Evolutionary conservation across 768 basidiomycete species (phyloP).

Genomic region (Tulasnella sp.): DNA sequence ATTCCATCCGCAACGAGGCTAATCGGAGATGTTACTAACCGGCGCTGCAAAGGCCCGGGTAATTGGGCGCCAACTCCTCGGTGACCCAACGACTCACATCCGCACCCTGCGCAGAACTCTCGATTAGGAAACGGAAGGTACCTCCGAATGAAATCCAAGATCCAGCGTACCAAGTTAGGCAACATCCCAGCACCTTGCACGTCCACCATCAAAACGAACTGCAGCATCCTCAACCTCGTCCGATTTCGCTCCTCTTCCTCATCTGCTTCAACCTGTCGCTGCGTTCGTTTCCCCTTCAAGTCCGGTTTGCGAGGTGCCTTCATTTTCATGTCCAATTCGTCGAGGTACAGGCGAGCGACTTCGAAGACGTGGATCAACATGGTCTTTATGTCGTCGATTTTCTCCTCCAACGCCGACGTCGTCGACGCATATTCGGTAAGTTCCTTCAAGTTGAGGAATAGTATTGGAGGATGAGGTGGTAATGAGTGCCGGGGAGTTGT

Average conservation of each 20-base stretch:
- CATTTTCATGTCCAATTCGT: constrained; percentile 18
- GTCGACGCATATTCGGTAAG: constrained; percentile 22
- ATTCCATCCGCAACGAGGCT: background rate
- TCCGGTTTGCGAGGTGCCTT: background rate
- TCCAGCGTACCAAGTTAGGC: constrained; percentile 20
- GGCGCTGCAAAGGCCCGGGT: constrained; percentile 34
- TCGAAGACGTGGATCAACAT: constrained; percentile 31
- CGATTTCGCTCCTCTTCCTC: constrained; percentile 10
- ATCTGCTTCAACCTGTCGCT: background rate
- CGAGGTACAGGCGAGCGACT: constrained; percentile 30
- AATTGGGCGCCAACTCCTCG: constrained; percentile 31
- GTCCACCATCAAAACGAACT: constrained; percentile 37
- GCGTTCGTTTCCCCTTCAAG: constrained; percentile 1
- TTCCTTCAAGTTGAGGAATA: constrained; percentile 12
- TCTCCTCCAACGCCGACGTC: background rate
- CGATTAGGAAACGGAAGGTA: background rate
- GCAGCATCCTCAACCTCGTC: constrained; percentile 28
- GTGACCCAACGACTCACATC: constrained; percentile 33
- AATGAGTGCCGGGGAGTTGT: background rate
- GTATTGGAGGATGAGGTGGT: constrained; percentile 15
- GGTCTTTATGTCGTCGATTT: constrained; percentile 21
- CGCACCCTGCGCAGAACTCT: constrained; percentile 17
- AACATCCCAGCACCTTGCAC: constrained; percentile 32
- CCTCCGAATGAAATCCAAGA: background rate
- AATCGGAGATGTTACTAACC: constrained; percentile 1